Base-by-base conservation (phyloP, 192 early-diverging fungal species). In the Coemansia furcata region DNA sequence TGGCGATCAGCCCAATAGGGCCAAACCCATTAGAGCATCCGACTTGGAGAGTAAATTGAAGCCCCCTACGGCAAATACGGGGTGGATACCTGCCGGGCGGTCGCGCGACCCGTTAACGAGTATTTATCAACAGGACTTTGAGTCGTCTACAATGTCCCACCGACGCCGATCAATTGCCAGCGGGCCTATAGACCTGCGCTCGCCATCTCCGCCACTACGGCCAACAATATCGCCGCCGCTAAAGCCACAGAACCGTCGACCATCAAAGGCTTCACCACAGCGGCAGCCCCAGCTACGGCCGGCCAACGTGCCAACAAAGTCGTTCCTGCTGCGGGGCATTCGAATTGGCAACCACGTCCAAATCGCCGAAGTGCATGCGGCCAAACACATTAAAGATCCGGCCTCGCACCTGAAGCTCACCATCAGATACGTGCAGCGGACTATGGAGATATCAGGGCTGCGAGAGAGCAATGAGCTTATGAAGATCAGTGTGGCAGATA, bases 311-410 rank as follows among this genome's bases (percentile, higher is more conserved):
- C 69, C 72, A 11, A 3, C 32, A 6, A 75, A 55, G 30, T 65
- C 30, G 21, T 30, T 80, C 12, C 14, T 23, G 1, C 67, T 80
- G 40, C 33, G 35, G 7, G 78, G 78, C 10, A 63, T 75, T 1
- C 69, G 69, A 43, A 75, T 80, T 30, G 78, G 78, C 17, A 68
- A 62, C 19, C 52, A 66, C 29, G 19, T 68, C 23, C 55, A 71
- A 33, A 49, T 52, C 6, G n/a, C 55, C 11, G 65, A 47, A 50
- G 21, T 37, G 32, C 58, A 59, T 21, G 36, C 62, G 5, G 44
- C 14, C 19, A 60, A 40, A 6, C 7, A 4, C 36, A 60, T 2
- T 1, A 33, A 50, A 7, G 37, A 15, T 5, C 15, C 61, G 11
- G 29, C 12, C 39, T 10, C 26, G 15, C 60, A 19, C 5, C 54